Evolutionary conservation across 768 basidiomycete genomes (phyloP).

Genomic region (Lactarius akahatsu): DNA sequence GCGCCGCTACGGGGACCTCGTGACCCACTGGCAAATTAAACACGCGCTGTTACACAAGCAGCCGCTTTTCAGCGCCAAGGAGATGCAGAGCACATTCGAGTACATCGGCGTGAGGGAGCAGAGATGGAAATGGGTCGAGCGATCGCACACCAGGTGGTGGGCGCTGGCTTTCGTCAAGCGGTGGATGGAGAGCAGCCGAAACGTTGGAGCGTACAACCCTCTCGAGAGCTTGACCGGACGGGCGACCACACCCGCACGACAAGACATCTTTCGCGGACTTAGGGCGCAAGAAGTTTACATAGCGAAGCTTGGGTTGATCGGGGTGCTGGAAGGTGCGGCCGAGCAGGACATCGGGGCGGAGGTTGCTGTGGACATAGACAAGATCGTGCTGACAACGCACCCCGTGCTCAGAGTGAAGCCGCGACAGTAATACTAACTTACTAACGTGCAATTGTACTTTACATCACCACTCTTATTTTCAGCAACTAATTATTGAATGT

Average conservation of each 20-base stretch:
- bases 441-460: background rate
- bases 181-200: slow-evolving; percentile 34
- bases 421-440: background rate
- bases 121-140: slow-evolving; percentile 35
- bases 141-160: slow-evolving; percentile 43
- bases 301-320: slow-evolving; percentile 33
- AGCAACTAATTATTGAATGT: background rate
- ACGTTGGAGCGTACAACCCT: slow-evolving; percentile 32
- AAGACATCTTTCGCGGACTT: slow-evolving; percentile 15
- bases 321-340: slow-evolving; percentile 25
- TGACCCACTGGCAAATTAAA: slow-evolving; percentile 94
- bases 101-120: slow-evolving; percentile 42
- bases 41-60: slow-evolving; percentile 51
- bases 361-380: slow-evolving; percentile 33
- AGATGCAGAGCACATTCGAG: slow-evolving; percentile 45
- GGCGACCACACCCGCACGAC: slow-evolving; percentile 29
- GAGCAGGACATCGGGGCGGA: slow-evolving; percentile 33
- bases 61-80: slow-evolving; percentile 47
- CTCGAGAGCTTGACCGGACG: slow-evolving; percentile 34
- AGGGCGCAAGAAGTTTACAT: slow-evolving; percentile 31
- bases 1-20: slow-evolving; percentile 77
- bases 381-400: slow-evolving; percentile 31
- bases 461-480: background rate
- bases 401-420: slow-evolving; percentile 14
- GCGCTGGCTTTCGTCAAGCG: slow-evolving; percentile 41